Percentiles rank a stretch among this genome's conserved stretches.
Conservation (phyloP, 495 filamentous ascomycete species). For the Immersiella caudata region DNA sequence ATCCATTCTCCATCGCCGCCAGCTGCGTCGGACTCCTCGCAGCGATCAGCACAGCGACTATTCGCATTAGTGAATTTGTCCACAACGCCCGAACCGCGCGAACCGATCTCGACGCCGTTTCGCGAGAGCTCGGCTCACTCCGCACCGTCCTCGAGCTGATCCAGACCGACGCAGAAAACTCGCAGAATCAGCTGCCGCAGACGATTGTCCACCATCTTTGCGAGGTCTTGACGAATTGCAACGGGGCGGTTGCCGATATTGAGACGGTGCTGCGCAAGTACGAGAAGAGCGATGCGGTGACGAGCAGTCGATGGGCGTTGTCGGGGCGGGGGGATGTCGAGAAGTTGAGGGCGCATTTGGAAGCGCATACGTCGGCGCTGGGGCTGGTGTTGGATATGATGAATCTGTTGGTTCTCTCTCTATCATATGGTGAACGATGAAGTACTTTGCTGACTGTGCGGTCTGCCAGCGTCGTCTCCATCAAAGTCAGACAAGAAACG, state of each 20-base stretch:
- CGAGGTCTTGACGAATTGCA: constrained; percentile 11
- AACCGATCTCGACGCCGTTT: constrained; percentile 11
- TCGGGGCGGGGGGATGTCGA: constrained; percentile 8
- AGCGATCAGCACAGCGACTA: constrained; percentile 1
- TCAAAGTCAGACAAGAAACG: constrained; percentile 4
- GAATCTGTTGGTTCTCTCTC: background rate
- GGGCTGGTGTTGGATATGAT: constrained; percentile 13
- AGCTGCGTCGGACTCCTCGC: constrained; percentile 16
- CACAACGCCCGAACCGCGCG: background rate
- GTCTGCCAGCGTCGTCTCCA: background rate
- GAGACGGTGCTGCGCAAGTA: constrained; percentile 2
- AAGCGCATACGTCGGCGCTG: constrained; percentile 9
- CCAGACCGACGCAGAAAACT: constrained; percentile 4
- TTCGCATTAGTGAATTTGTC: constrained; percentile 6
- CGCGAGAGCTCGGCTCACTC: constrained; percentile 9
- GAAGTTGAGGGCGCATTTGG: constrained; percentile 10
- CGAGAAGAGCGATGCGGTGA: constrained; percentile 6
- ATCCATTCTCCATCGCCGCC: constrained; percentile 17
- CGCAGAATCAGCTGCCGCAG: background rate
- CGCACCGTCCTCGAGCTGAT: constrained; percentile 16
- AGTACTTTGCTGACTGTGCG: background rate
- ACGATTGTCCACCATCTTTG: constrained; percentile 11
- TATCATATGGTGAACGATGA: background rate
- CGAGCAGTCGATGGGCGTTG: constrained; percentile 6
- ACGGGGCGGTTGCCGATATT: constrained; percentile 5